Conservation (phyloP, 495 filamentous ascomycete genomes). For the Penicillium taxi region DNA sequence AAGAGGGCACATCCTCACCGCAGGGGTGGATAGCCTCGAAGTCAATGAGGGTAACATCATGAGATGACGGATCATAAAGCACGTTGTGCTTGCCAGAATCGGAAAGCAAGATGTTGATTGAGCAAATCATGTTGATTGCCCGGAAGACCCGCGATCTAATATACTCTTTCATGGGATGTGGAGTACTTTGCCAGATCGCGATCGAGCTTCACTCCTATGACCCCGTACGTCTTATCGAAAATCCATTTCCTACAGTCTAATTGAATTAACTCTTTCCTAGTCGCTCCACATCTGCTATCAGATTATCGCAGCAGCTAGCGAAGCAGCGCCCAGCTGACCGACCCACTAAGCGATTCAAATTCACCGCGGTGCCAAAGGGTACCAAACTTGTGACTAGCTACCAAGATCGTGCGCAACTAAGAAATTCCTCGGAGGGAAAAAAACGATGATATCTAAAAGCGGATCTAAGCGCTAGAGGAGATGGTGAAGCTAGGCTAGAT, state of each 20-base stretch:
- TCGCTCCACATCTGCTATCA: slow-evolving; percentile 57
- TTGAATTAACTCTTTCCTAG: slow-evolving; percentile 35
- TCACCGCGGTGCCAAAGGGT: slow-evolving; percentile 75
- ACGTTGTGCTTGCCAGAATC: no score
- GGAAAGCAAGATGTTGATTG: no score
- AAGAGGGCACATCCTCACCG: no score
- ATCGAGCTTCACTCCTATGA: slow-evolving; percentile 81
- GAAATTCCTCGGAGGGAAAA: slow-evolving; percentile 23
- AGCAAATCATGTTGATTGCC: no score
- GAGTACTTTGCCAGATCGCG: no score
- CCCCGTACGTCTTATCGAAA: slow-evolving; percentile 48
- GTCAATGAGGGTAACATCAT: no score
- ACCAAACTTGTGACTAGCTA: slow-evolving; percentile 72
- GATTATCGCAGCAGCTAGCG: slow-evolving; percentile 80
- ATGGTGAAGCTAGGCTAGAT: slow-evolving; percentile 77
- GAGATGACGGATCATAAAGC: no score
- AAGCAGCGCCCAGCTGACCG: slow-evolving; percentile 59
- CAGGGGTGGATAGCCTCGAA: no score
- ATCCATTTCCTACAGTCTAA: background rate
- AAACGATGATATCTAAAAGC: slow-evolving; percentile 44
- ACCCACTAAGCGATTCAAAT: slow-evolving; percentile 60
- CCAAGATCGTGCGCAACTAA: slow-evolving; percentile 62
- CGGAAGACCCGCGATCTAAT: no score
- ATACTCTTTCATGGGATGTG: no score
- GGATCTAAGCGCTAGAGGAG: slow-evolving; percentile 74